These are phyloP conservation scores for Yamadazyma trypodendri DNA, from an alignment of 1,139 yeast species.

Conservation along the genomic window DNA sequence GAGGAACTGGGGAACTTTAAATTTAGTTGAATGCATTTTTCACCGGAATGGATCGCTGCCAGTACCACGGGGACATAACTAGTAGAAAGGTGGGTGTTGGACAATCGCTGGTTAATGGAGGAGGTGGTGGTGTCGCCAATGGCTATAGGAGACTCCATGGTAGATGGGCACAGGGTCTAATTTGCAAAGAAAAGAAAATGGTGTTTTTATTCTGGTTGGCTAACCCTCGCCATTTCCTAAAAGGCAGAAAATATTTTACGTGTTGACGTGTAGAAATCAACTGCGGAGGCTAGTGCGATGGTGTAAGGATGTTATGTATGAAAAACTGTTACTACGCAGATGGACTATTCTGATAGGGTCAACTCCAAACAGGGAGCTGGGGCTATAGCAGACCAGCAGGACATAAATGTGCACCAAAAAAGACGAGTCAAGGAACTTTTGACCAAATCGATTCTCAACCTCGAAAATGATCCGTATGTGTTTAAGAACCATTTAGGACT, in stretches of 20 bases:
- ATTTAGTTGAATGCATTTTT: slow-evolving; percentile 38
- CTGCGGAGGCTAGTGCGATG: too few relatives aligned
- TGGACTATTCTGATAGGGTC: slow-evolving; percentile 49
- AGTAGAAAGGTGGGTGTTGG: slow-evolving; percentile 32
- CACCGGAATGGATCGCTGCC: slow-evolving; percentile 39
- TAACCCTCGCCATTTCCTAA: slow-evolving; percentile 6
- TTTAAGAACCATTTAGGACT: slow-evolving; percentile 71
- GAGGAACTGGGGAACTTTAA: slow-evolving; percentile 17
- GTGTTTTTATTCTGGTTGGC: not conserved
- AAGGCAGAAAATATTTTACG: slow-evolving; percentile 3
- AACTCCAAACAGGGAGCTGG: slow-evolving; percentile 55
- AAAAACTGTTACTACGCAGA: too few relatives aligned
- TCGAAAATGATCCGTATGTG: slow-evolving; percentile 77
- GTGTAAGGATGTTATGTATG: too few relatives aligned
- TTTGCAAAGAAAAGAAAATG: not conserved
- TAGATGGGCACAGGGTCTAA: not conserved
- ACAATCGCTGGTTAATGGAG: slow-evolving; percentile 38
- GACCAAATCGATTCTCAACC: slow-evolving; percentile 55
- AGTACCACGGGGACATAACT: slow-evolving; percentile 20
- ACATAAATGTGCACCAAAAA: slow-evolving; percentile 63
- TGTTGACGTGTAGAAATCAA: slow-evolving; percentile 4
- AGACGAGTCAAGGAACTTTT: slow-evolving; percentile 66
- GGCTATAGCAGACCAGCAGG: slow-evolving; percentile 71
- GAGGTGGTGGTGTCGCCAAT: slow-evolving; percentile 46
- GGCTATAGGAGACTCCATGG: slow-evolving; percentile 47